Percentiles rank a stretch among this genome's conserved stretches.
Evolutionary conservation across 2,329 filamentous ascomycete genomes (phyloP).

Genomic region (Fusarium hostae): DNA sequence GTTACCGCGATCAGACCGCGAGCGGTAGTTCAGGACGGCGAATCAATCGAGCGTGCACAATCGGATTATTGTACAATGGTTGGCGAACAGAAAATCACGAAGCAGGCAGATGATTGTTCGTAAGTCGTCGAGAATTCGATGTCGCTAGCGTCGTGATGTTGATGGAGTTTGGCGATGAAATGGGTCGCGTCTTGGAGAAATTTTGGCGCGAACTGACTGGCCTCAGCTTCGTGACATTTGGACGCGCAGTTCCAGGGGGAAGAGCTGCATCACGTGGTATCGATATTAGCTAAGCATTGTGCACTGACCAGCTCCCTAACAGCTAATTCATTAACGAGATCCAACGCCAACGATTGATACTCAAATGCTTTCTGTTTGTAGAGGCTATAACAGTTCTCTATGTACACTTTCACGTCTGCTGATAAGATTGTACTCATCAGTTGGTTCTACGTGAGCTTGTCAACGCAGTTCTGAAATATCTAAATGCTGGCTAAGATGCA

Average conservation of each 20-base stretch:
- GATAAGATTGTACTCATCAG: neutral
- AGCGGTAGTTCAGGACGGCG: slow-evolving; percentile 17
- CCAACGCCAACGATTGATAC: neutral
- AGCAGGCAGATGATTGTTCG: slow-evolving; percentile 11
- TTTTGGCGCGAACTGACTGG: slow-evolving; percentile 52
- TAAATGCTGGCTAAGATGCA: neutral
- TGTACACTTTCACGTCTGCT: neutral
- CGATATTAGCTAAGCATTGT: neutral
- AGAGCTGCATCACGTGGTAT: slow-evolving; percentile 13
- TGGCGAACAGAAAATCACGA: slow-evolving; percentile 1
- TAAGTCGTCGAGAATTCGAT: slow-evolving; percentile 30
- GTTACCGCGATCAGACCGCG: slow-evolving; percentile 26
- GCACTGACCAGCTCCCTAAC: neutral
- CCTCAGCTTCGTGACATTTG: slow-evolving; percentile 33
- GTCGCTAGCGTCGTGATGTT: slow-evolving; percentile 42
- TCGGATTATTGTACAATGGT: slow-evolving; percentile 21
- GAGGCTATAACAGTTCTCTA: neutral
- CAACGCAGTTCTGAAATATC: neutral
- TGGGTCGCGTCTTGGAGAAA: slow-evolving; percentile 52
- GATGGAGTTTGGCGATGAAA: slow-evolving; percentile 43
- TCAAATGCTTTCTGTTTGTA: neutral
- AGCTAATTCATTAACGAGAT: neutral
- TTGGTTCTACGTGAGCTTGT: neutral
- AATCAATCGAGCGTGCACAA: slow-evolving; percentile 32
- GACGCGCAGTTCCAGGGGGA: slow-evolving; percentile 25